Evolutionary conservation across 148 eudicot species (phyloP), one percentile per base, ranked within the genome.

Genomic region (Pharnaceum exiguum): DNA sequence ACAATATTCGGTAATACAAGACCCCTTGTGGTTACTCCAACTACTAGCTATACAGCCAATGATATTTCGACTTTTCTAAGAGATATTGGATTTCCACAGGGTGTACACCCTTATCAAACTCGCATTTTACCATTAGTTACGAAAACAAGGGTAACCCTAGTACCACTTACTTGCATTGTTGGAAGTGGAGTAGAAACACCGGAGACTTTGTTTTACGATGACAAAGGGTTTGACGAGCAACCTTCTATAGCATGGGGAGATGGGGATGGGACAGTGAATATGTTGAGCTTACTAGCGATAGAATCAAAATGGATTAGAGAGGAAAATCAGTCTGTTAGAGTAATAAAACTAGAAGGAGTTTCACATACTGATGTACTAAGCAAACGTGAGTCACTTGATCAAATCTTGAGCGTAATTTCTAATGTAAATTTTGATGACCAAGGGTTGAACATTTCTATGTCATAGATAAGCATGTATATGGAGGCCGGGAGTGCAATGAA

Each of bases 231-330:
- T 23, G 99, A 86, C 49, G 58, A 65, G 74, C 79, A 74, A 64
- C 95, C 96, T 7, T 71, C 81, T 53, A 46, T 88, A 16, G 59
- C 62, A 21, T 82, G 81, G 38, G 99, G 99, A 2, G 91, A 93
- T 27, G 99, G 99, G 1, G 99, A 93, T 66, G 99, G 98, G 31
- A 93, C 96, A 0, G 99, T 93, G 57, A 93, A 93, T 45, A 66
- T 82, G 80, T 62, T 67, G 33, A 93, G 99, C 72, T 82, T 93
- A 66, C 21, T 76, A 51, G 87, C 83, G 0, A 39, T 73, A 38
- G 77, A 80, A 44, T 19, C 65, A 0, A 77, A 75, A 46, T 81
- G 96, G 96, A 65, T 5, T 25, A 55, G 40, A 0, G 58, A 62
- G 30, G 30, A 39, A 5, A 79, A 83, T 66, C 85, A 86, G 30